phyloP scores from a whole-genome alignment of 441 rosid genomes.

The Erodium trifolium region DNA sequence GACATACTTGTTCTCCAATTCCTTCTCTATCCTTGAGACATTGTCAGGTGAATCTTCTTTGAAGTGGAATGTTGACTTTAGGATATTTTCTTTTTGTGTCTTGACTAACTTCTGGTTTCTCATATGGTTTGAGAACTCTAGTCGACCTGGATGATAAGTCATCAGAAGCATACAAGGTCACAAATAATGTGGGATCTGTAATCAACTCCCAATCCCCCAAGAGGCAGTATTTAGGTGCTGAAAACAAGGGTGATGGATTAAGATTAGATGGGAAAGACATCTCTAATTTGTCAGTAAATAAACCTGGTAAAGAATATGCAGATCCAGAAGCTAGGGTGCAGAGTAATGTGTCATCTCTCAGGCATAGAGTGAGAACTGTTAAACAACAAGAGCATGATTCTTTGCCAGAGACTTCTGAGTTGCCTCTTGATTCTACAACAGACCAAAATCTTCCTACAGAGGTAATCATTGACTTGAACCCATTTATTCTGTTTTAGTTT shows the following conservation, averaged over 20 bases:
- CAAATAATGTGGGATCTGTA: slow-evolving; percentile 30
- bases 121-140: slow-evolving; percentile 24
- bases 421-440: slow-evolving; percentile 36
- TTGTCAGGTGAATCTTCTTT: slow-evolving; percentile 56
- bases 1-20: slow-evolving; percentile 88
- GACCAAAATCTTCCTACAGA: slow-evolving; percentile 59
- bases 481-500: background rate
- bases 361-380: slow-evolving; percentile 25
- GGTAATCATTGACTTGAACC: slow-evolving; percentile 28
- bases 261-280: slow-evolving; percentile 30
- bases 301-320: slow-evolving; percentile 31
- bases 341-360: slow-evolving; percentile 20
- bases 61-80: slow-evolving; percentile 18
- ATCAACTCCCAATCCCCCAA: slow-evolving; percentile 30
- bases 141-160: slow-evolving; percentile 53
- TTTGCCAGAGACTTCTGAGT: slow-evolving; percentile 32
- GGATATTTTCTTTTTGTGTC: slow-evolving; percentile 10
- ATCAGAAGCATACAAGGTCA: slow-evolving; percentile 36
- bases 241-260: slow-evolving; percentile 42
- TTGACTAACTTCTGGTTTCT: slow-evolving; percentile 13
- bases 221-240: slow-evolving; percentile 34
- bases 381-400: slow-evolving; percentile 38
- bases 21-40: slow-evolving; percentile 88
- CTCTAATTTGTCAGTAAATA: slow-evolving; percentile 31
- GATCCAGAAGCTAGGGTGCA: slow-evolving; percentile 30